Evolutionary conservation across 192 early-diverging fungal species (phyloP).

Genomic region (Umbelopsis vinacea): DNA sequence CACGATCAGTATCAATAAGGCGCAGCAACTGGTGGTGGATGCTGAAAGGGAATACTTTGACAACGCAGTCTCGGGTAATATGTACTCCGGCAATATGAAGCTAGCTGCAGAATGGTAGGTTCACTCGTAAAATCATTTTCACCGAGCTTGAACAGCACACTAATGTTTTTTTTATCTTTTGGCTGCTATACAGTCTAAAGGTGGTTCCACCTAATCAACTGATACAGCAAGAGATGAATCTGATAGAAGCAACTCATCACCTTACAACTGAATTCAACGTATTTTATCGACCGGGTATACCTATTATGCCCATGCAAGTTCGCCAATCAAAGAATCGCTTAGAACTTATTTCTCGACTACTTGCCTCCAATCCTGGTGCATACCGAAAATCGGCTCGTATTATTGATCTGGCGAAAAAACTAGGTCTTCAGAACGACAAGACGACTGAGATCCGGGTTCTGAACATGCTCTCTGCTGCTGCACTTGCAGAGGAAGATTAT

Average conservation of each 20-base stretch:
- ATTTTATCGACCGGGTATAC: slow-evolving; percentile 47
- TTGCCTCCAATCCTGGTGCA: slow-evolving; percentile 53
- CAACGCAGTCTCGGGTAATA: slow-evolving; percentile 71
- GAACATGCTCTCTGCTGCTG: slow-evolving; percentile 64
- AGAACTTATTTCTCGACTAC: slow-evolving; percentile 60
- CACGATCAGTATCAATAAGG: slow-evolving; percentile 45
- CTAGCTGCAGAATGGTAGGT: slow-evolving; percentile 73
- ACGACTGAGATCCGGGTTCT: slow-evolving; percentile 58
- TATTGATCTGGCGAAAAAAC: slow-evolving; percentile 59
- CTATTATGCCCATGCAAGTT: slow-evolving; percentile 75
- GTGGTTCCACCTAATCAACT: slow-evolving; percentile 60
- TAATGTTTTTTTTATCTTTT: no score
- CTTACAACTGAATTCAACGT: slow-evolving; percentile 57
- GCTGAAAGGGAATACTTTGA: slow-evolving; percentile 74
- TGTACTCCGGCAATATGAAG: slow-evolving; percentile 69
- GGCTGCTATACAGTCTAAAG: slow-evolving; percentile 50
- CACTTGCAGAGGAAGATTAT: slow-evolving; percentile 60
- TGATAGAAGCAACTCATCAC: slow-evolving; percentile 74
- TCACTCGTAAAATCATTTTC: neutral
- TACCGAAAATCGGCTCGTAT: slow-evolving; percentile 56
- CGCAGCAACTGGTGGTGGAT: slow-evolving; percentile 69
- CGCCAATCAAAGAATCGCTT: slow-evolving; percentile 63
- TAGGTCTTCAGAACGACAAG: slow-evolving; percentile 47
- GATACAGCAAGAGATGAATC: slow-evolving; percentile 60
- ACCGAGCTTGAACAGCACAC: neutral